Evolutionary conservation across 2,329 filamentous ascomycete species (phyloP).

Genomic region (Fonsecaea nubica): DNA sequence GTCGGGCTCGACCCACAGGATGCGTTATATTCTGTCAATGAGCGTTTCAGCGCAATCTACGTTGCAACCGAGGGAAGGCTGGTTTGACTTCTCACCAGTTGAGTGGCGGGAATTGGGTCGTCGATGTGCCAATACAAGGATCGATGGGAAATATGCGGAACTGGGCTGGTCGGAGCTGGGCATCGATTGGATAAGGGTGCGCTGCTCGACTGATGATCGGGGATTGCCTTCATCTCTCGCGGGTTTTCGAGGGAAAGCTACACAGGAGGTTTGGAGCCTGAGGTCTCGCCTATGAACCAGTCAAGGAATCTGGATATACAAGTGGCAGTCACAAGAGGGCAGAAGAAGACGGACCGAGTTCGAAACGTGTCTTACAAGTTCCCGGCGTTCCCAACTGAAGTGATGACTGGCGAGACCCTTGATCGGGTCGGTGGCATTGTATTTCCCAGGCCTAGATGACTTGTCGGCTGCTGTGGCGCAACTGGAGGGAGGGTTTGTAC

Average conservation of each 20-base stretch:
- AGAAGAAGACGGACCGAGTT: neutral
- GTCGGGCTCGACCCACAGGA: slow-evolving; percentile 6
- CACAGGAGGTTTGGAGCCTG: neutral
- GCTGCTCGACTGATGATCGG: neutral
- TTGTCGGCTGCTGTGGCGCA: neutral
- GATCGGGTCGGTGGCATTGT: neutral
- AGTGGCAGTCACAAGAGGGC: neutral
- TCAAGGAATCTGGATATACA: neutral
- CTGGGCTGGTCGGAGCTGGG: neutral
- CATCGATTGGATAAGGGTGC: neutral
- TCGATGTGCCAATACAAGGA: slow-evolving; percentile 6
- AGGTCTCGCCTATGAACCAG: neutral
- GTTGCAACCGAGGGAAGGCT: slow-evolving; percentile 8
- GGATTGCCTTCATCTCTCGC: neutral
- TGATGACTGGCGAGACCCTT: neutral
- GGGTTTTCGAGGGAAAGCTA: neutral
- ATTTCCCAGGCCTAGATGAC: neutral
- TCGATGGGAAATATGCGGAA: neutral
- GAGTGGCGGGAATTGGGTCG: neutral
- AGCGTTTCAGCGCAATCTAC: slow-evolving; percentile 10
- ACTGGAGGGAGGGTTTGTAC: neutral
- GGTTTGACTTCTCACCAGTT: slow-evolving; percentile 9
- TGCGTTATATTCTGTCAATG: slow-evolving; percentile 4
- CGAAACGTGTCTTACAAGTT: neutral
- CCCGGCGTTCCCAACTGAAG: neutral